These are phyloP conservation scores for Drechslerella dactyloides DNA, from an alignment of 2,329 filamentous ascomycete genomes.

Conservation along the genomic window DNA sequence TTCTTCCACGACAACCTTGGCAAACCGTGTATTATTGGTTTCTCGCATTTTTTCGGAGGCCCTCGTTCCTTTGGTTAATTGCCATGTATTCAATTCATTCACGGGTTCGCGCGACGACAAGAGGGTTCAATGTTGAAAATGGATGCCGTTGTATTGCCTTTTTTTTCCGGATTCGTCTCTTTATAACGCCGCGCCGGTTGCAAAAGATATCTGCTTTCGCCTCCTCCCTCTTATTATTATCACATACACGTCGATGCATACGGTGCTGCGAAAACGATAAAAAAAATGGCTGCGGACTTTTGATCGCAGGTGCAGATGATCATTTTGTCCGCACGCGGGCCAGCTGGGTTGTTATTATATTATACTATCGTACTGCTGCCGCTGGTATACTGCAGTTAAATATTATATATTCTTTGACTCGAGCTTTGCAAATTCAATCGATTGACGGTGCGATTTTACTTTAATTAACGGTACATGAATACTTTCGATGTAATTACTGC, in stretches of 20 bases:
- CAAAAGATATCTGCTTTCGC: too few relatives aligned
- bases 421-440: too few relatives aligned
- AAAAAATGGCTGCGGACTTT: background rate
- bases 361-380: too few relatives aligned
- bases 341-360: too few relatives aligned
- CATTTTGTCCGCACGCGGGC: too few relatives aligned
- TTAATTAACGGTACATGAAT: too few relatives aligned
- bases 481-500: too few relatives aligned
- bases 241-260: background rate
- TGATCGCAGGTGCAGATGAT: too few relatives aligned
- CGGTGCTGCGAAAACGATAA: background rate
- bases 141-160: slow-evolving; percentile 1
- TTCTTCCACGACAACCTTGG: slow-evolving; percentile 8
- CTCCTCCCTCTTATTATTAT: background rate
- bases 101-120: background rate
- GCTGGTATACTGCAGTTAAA: too few relatives aligned
- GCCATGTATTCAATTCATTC: slow-evolving; percentile 7
- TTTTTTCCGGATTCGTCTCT: background rate
- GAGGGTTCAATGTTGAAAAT: background rate
- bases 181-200: too few relatives aligned
- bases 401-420: too few relatives aligned
- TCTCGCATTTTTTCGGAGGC: slow-evolving; percentile 42
- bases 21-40: slow-evolving; percentile 39
- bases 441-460: too few relatives aligned
- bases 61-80: slow-evolving; percentile 28